These are phyloP conservation scores for Gnaphalium uliginosum DNA, from an alignment of 129 eudicot species.

Conservation along the genomic window DNA sequence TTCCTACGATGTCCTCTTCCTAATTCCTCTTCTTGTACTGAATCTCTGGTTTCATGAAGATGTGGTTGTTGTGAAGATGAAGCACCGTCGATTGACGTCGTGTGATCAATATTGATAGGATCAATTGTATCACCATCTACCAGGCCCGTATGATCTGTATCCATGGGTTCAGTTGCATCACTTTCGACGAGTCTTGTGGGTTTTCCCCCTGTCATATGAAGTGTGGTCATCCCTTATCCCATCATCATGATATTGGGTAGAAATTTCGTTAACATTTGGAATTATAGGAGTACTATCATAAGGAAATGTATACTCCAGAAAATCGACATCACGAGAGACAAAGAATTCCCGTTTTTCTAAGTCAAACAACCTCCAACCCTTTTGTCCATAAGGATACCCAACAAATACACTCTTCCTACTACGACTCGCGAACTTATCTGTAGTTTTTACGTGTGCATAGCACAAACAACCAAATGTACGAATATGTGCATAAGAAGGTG, in stretches of 20 bases:
- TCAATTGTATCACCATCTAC: too few relatives aligned
- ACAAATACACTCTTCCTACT: not conserved
- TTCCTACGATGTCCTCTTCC: constrained; percentile 1
- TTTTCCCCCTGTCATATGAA: not conserved
- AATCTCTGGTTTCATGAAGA: not conserved
- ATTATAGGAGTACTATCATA: not conserved
- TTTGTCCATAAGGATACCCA: constrained; percentile 11
- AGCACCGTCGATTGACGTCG: not conserved
- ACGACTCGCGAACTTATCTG: too few relatives aligned
- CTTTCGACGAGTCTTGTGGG: not conserved
- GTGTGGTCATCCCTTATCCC: not conserved
- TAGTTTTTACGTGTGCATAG: not conserved
- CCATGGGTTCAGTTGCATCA: too few relatives aligned
- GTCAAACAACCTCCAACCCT: constrained; percentile 14
- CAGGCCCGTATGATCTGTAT: too few relatives aligned
- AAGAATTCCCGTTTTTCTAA: not conserved
- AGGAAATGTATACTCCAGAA: not conserved
- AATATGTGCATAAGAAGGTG: not conserved
- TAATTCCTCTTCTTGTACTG: not conserved
- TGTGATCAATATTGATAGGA: not conserved
- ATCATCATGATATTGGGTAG: not conserved
- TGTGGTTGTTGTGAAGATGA: not conserved
- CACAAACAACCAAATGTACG: constrained; percentile 16
- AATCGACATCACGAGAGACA: not conserved
- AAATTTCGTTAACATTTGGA: too few relatives aligned